phyloP scores from a whole-genome alignment of 306 rosid genomes.

The Rosa chinensis region DNA sequence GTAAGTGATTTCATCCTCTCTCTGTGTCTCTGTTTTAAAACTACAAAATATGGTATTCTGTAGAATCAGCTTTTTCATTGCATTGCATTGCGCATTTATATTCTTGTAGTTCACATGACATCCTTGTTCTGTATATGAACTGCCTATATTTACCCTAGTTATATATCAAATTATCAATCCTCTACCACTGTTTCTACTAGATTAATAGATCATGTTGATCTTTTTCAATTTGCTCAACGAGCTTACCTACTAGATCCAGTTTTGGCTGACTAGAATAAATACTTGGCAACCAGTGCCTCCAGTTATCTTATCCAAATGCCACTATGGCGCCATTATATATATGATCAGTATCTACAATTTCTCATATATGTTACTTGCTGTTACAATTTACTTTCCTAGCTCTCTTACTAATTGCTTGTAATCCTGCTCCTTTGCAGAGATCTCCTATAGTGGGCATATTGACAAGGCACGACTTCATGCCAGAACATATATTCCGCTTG shows the following conservation, averaged over 20 bases:
- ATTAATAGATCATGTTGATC: background rate
- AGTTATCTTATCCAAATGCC: background rate
- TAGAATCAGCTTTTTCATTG: slow-evolving; percentile 2
- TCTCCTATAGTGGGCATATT: slow-evolving; percentile 77
- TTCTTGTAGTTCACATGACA: background rate
- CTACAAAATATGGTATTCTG: background rate
- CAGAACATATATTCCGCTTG: slow-evolving; percentile 76
- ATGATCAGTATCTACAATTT: background rate
- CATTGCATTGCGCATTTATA: background rate
- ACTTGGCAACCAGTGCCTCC: background rate
- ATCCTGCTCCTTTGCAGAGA: slow-evolving; percentile 54
- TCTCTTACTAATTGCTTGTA: slow-evolving; percentile 17
- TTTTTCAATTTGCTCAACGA: background rate
- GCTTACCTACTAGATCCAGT: background rate
- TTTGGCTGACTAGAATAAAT: background rate
- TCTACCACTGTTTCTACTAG: background rate
- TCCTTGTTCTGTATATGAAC: background rate
- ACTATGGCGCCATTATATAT: background rate
- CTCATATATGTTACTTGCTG: background rate
- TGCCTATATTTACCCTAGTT: background rate
- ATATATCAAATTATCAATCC: background rate
- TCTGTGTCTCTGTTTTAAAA: background rate
- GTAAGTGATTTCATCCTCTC: slow-evolving; percentile 54
- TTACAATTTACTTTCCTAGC: background rate
- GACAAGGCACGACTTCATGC: slow-evolving; percentile 88